Evolutionary conservation across 345 rosid species (phyloP), one percentile per base, ranked within the genome.

Genomic region (Bruguiera sexangula): DNA sequence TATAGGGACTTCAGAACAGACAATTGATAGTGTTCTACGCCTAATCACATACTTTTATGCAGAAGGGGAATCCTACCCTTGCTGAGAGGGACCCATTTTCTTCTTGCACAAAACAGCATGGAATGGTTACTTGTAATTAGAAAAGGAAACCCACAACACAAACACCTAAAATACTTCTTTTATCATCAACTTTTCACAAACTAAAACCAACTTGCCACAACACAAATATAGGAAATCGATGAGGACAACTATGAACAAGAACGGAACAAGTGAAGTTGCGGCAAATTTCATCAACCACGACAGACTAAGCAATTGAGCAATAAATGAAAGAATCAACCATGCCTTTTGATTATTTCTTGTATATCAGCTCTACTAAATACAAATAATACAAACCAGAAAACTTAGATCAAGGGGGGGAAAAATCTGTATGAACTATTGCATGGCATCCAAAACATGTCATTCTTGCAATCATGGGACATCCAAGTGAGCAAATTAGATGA

Each of bases 321-420:
- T 32, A 48, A 77, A 80, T 77, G 39, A 82, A 80, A 72, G 78
- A 82, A 80, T 79, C 76, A 72, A 68, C 58, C 73, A 57, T 52
- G 68, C 63, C 31, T 29, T 72, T 34, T 48, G 69, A 30, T 79
- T 63, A 60, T 67, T 30, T 59, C 66, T 64, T 55, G 62, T 74
- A 57, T 74, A 27, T 73, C 57, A 55, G 20, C 75, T 62, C 36
- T 63, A 48, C 9, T 60, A 66, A 32, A 54, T 80, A 82, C 75
- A 82, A 29, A 70, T 65, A 37, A n/a, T n/a, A 56, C 48, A 20
- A 26, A 24, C 61, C 13, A 46, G 26, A 1, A 63, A 51, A 69
- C 54, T 67, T 57, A 69, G 73, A 55, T 76, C 64, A 29, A 43
- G 34, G 22, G 3, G 1, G 1, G 20, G 37, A 29, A 61, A 50